Evolutionary conservation across 2,329 filamentous ascomycete species (phyloP), one percentile per base, ranked within the genome.

Genomic region (Beauveria rudraprayagi): DNA sequence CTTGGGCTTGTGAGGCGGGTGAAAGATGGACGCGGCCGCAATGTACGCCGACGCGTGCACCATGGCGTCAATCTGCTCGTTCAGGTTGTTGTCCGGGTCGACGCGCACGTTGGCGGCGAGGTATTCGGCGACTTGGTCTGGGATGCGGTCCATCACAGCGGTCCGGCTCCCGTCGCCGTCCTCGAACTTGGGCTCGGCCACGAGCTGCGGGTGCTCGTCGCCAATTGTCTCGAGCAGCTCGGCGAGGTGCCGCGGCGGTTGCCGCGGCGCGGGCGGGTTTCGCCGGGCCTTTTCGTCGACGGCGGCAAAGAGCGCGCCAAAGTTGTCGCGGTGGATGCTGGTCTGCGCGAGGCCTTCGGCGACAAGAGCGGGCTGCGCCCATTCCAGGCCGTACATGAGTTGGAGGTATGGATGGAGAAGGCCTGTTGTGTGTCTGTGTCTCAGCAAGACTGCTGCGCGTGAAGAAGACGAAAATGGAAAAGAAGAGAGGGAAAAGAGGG

Each of bases 351-450:
- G 82, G 1, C 78, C 91, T 74, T 93, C 84, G 6, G 91, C 90
- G 30, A 96, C 80, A 62, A 96, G 85, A 43, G 89, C 89, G 2
- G 90, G 90, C 69, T 96, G 91, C 10, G 81, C 72, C 76, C 91
- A 96, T 70, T 96, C 91, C 41, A 96, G 70, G 5, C 89, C 92
- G 69, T 91, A 96, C 54, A 91, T 89, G 22, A 96, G 80, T 70
- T 96, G 91, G 64, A 96, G 92, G 17, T 94, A 75, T 2, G 91
- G 91, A 69, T 96, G 91, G 2, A 92, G 67, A 64, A 93, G 81
- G 0, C 89, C 86, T 82, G 66, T n/a, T 41, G 17, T 43, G 16
- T 43, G n/a, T 43, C 2, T 46, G 43, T 52, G 26, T 17, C 6
- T 26, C 22, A 67, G 58, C 3, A 66, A 22, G 47, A 44, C 19